Percentiles rank a stretch among this genome's conserved stretches.
These are phyloP conservation scores for Globisporangium carolinianum DNA, from an alignment of 352 stramenopile species.

Conservation along the genomic window DNA sequence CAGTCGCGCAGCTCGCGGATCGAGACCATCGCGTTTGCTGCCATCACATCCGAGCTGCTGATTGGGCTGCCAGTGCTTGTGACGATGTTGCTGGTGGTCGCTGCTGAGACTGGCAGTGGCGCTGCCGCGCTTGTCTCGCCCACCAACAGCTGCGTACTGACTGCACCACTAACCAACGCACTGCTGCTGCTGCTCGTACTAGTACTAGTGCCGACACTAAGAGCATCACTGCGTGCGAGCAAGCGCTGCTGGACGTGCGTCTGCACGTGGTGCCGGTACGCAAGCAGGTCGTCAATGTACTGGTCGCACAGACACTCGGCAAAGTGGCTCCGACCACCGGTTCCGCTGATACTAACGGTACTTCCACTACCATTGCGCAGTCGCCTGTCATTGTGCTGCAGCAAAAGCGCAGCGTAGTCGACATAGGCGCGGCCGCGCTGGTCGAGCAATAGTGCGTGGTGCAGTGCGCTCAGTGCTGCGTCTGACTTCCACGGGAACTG, in stretches of 20 bases:
- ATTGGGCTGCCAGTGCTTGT: not conserved
- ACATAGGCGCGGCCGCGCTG: conserved; percentile 24
- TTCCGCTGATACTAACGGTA: not conserved
- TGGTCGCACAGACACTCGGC: conserved; percentile 42
- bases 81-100: not conserved
- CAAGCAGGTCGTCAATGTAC: conserved; percentile 57
- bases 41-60: not conserved
- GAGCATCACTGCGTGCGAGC: not conserved
- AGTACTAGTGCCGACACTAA: not conserved
- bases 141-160: not conserved
- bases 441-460: conserved; percentile 40
- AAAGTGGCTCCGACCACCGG: conserved; percentile 11
- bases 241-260: conserved; percentile 16
- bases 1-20: conserved; percentile 29
- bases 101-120: not conserved
- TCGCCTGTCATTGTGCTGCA: conserved; percentile 18
- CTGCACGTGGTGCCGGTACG: conserved; percentile 37
- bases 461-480: conserved; percentile 25
- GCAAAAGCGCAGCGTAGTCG: conserved; percentile 38
- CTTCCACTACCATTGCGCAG: not conserved
- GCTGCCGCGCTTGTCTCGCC: too few relatives aligned
- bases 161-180: not conserved
- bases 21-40: conserved; percentile 31
- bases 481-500: conserved; percentile 66
- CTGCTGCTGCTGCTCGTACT: not conserved